phyloP scores from a whole-genome alignment of 2,329 filamentous ascomycete genomes.

The Nemania sp. region DNA sequence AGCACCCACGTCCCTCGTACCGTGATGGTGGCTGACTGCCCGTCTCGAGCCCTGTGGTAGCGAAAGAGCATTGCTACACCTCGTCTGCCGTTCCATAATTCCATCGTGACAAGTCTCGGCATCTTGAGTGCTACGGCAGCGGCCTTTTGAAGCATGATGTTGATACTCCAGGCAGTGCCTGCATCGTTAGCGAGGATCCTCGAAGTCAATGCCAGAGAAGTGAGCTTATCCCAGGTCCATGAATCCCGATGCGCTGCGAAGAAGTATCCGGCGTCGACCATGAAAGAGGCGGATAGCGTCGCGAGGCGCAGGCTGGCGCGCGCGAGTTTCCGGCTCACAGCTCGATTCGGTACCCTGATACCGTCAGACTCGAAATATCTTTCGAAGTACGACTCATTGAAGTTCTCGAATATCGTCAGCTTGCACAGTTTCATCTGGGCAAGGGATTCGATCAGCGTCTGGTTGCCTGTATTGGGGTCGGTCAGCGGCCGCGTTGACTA shows the following conservation, averaged over 20 bases:
- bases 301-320: slow-evolving; percentile 36
- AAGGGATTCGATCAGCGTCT: no score
- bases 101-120: slow-evolving; percentile 40
- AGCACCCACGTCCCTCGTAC: no score
- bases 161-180: slow-evolving; percentile 27
- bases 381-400: slow-evolving; percentile 36
- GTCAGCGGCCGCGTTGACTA: no score
- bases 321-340: slow-evolving; percentile 31
- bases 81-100: slow-evolving; percentile 42
- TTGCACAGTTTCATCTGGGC: slow-evolving; percentile 2
- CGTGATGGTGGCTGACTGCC: no score
- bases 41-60: no score
- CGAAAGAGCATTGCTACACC: slow-evolving; percentile 39
- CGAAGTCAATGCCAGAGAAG: slow-evolving; percentile 40
- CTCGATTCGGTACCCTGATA: slow-evolving; percentile 27
- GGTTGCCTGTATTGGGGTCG: no score
- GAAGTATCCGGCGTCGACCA: slow-evolving; percentile 39
- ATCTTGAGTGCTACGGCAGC: slow-evolving; percentile 37
- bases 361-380: slow-evolving; percentile 12
- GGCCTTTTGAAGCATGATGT: slow-evolving; percentile 33
- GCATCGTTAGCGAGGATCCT: slow-evolving; percentile 31
- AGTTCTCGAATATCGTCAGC: slow-evolving; percentile 38
- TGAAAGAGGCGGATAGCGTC: slow-evolving; percentile 37
- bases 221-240: slow-evolving; percentile 39
- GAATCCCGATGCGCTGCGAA: slow-evolving; percentile 32